phyloP scores from a whole-genome alignment of 306 rosid genomes.

The Myrica gale region DNA sequence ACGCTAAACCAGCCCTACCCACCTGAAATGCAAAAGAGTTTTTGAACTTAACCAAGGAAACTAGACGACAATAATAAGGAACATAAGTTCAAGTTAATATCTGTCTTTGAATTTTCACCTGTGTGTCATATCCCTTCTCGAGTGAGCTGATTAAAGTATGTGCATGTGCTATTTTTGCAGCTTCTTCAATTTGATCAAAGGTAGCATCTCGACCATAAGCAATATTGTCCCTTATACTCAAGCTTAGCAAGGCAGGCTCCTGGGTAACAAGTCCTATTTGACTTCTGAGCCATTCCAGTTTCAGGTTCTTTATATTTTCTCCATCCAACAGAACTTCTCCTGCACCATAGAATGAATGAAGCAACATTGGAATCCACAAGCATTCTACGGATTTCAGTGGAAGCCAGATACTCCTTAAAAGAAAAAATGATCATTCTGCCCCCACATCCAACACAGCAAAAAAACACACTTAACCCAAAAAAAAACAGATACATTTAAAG shows the following conservation, averaged over 20 bases:
- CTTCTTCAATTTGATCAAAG: constrained; percentile 95
- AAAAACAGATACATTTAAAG: background rate
- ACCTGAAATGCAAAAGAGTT: constrained; percentile 60
- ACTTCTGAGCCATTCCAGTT: constrained; percentile 93
- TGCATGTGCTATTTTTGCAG: constrained; percentile 98
- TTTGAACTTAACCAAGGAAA: constrained; percentile 6
- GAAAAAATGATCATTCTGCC: background rate
- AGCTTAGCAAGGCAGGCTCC: constrained; percentile 96
- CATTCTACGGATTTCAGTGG: constrained; percentile 8
- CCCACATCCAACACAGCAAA: background rate
- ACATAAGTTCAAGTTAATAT: constrained; percentile 18
- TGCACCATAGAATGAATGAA: constrained; percentile 50
- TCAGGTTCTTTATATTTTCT: constrained; percentile 88
- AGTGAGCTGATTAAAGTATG: constrained; percentile 95
- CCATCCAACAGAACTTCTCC: constrained; percentile 99
- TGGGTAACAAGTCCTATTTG: constrained; percentile 98
- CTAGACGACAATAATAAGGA: constrained; percentile 12
- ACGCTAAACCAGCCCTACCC: constrained; percentile 84
- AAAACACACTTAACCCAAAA: constrained; percentile 6
- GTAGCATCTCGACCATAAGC: constrained; percentile 96
- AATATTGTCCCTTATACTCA: constrained; percentile 96
- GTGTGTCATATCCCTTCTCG: constrained; percentile 82
- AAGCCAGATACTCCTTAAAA: constrained; percentile 2
- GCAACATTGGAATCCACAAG: constrained; percentile 20
- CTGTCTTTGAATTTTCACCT: constrained; percentile 52